Evolutionary conservation across 2,329 filamentous ascomycete species (phyloP), one percentile per base, ranked within the genome.

Genomic region (Cryphonectria naterciae): DNA sequence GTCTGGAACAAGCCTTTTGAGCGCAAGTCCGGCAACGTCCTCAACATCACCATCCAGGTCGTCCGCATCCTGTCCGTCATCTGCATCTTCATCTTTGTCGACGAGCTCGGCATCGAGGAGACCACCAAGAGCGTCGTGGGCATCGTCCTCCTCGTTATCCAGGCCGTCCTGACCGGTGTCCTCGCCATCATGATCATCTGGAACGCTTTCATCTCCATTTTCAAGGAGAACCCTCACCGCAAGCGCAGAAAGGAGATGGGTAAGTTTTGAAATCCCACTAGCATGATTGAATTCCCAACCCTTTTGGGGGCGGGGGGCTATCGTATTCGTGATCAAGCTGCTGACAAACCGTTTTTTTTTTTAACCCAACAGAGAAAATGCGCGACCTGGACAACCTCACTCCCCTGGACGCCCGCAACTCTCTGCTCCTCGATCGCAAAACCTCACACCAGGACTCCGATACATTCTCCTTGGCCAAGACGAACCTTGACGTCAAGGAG

Each of bases 111-210:
- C 70, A 91, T 99, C 75, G 87, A 90, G 7, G 91, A 98, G 81
- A 97, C 95, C 13, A 98, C 95, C 13, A 94, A 98, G 84, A 98
- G 96, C 0, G 89, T 98, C 65, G 95, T 93, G 22, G 96, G 96
- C 69, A 89, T 98, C n/a, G 93, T 94, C 22, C 87, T 99, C 71
- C 96, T 98, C 75, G 93, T 91, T n/a, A 87, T 98, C 6, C 96
- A 99, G 82, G 93, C 93, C 0, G 88, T 91, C 0, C 83, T 99
- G 75, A 97, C 95, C 7, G 94, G 88, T 73, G 81, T 94, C 35
- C 85, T 99, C 70, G 95, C 93, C 4, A 92, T 98, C 67, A 86
- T 98, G 41, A 97, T 99, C 76, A 88, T 88, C 15, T 93, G 95
- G 83, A 98, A 98, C 78, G 93, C 93, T 63, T 89, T 98, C 78